Conservation (phyloP, 2,329 filamentous ascomycete genomes). For the Colletotrichum sp. region DNA sequence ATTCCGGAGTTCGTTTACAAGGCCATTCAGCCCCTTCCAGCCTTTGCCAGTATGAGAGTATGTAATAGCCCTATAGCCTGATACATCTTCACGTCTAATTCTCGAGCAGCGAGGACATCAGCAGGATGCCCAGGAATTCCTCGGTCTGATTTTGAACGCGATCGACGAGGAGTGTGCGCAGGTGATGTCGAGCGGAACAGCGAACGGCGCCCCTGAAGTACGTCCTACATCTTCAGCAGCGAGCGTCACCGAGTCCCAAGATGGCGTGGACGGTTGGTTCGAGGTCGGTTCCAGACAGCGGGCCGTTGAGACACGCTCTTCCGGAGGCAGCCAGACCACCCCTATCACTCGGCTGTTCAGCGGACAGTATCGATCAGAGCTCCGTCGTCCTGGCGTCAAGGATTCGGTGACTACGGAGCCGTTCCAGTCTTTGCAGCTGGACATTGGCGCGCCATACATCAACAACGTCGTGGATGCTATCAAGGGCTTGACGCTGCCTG, state of each 20-base stretch:
- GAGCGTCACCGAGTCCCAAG: constrained; percentile 30
- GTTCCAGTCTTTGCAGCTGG: constrained; percentile 91
- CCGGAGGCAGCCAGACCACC: constrained; percentile 75
- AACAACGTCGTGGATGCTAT: constrained; percentile 92
- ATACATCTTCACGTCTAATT: constrained; percentile 26
- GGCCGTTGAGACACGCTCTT: constrained; percentile 82
- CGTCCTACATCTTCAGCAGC: constrained; percentile 28
- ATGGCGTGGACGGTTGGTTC: constrained; percentile 74
- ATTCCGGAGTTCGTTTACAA: constrained; percentile 96
- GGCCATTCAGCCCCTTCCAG: constrained; percentile 82
- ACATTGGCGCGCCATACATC: constrained; percentile 87
- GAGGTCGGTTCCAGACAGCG: constrained; percentile 95
- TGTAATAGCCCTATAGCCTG: constrained; percentile 33
- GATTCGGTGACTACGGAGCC: constrained; percentile 91
- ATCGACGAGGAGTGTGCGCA: constrained; percentile 90
- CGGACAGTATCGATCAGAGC: constrained; percentile 86
- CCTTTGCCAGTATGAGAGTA: constrained; percentile 92
- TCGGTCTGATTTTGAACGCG: constrained; percentile 90
- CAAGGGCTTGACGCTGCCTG: constrained; percentile 80
- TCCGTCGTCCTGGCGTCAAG: constrained; percentile 85
- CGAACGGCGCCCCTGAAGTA: constrained; percentile 23
- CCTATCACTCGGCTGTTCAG: constrained; percentile 95
- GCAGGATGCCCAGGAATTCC: constrained; percentile 96
- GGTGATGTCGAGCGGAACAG: constrained; percentile 57
- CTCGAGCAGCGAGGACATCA: constrained; percentile 80